Percentiles rank a stretch among this genome's conserved stretches.
Conservation (phyloP, 148 eudicot genomes). For the Nepenthes mirabilis region DNA sequence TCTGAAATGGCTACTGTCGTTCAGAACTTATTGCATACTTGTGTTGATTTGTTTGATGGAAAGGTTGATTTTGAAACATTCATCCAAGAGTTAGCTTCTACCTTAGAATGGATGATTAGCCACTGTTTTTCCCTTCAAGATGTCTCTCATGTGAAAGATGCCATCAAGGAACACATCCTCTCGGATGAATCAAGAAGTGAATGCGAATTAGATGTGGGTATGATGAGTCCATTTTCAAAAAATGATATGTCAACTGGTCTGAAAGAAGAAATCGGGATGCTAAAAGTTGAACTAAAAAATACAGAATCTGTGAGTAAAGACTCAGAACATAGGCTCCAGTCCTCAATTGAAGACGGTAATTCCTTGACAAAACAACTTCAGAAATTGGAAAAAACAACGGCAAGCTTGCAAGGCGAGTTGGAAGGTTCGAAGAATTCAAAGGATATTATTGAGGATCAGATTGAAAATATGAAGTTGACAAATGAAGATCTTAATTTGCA, state of each 20-base stretch:
- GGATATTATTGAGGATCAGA: conserved; percentile 20
- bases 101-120: conserved; percentile 59
- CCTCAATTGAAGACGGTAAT: conserved; percentile 18
- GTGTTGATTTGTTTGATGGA: conserved; percentile 46
- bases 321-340: conserved; percentile 20
- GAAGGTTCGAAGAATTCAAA: conserved; percentile 25
- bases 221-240: conserved; percentile 11
- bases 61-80: conserved; percentile 41
- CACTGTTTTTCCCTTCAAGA: conserved; percentile 77
- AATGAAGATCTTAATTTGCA: conserved; percentile 38
- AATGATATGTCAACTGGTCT: conserved; percentile 14
- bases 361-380: conserved; percentile 22
- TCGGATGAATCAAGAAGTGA: conserved; percentile 40
- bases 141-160: conserved; percentile 62
- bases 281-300: conserved; percentile 11
- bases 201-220: not conserved
- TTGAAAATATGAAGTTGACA: conserved; percentile 23
- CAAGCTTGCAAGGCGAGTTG: conserved; percentile 25
- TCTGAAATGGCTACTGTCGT: conserved; percentile 44
- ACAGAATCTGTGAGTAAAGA: conserved; percentile 17
- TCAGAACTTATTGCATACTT: conserved; percentile 32
- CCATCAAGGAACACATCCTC: conserved; percentile 25
- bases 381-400: conserved; percentile 20
- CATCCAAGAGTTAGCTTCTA: conserved; percentile 28
- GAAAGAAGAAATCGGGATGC: conserved; percentile 16